Evolutionary conservation across 106 monocot genomes (phyloP), one percentile per base, ranked within the genome.

Genomic region (Acorus gramineus): DNA sequence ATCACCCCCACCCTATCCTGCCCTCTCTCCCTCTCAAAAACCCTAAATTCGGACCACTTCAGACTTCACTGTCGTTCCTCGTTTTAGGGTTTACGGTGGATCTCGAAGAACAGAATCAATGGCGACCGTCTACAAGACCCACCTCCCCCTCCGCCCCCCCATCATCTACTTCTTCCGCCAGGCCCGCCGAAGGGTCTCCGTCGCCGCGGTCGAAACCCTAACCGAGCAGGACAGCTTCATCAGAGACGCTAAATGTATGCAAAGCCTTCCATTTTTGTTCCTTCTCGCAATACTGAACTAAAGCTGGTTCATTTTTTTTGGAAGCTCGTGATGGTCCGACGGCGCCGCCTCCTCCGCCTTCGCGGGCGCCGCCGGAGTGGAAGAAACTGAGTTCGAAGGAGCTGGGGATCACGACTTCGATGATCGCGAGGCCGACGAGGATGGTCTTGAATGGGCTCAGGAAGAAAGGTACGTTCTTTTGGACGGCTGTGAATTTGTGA

Each of bases 341-440:
- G 70, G 57, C 28, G 28, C 28, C 28, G 28, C 28, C 28, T 28
- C 1, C 28, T 0, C 28, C 28, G 28, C 28, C 28, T 28, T 28
- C 28, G 28, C 28, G 28, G 28, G 28, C 28, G 28, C 28, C 28
- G 65, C 52, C 80, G 43, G 68, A 78, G 46, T 87, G 90, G 90
- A 90, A 74, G 78, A 76, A 62, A 59, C n/a, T 90, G 64, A 82
- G 53, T 46, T 79, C 90, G 46, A 87, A 84, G 64, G 90, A 84
- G 73, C 77, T 95, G 43, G 90, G 90, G 62, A 87, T 95, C 59
- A 81, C 59, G 47, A 71, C 12, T 47, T 76, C 82, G 43, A 92
- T 92, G 91, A 95, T 95, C 44, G 48, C 90, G 4, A 87, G 74
- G 76, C 71, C 79, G 42, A 84, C 87, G 1, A 82, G 60, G 57